Conservation (phyloP, 805 yeast species). For the Candida krabiensis region DNA sequence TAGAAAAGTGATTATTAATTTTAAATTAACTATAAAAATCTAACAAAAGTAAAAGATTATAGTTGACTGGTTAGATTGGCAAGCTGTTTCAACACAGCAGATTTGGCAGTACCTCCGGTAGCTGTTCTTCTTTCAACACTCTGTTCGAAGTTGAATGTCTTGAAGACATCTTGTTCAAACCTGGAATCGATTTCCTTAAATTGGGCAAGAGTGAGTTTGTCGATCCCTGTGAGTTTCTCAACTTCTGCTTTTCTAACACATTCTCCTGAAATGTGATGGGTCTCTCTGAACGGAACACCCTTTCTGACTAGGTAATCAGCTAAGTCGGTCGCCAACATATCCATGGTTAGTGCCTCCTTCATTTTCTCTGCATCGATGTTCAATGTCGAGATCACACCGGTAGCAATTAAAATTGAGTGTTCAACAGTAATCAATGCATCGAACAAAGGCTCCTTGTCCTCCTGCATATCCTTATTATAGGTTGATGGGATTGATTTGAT, state of each 20-base stretch:
- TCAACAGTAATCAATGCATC: slow-evolving; percentile 88
- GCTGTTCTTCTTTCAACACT: slow-evolving; percentile 97
- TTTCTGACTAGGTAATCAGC: slow-evolving; percentile 97
- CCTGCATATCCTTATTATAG: slow-evolving; percentile 98
- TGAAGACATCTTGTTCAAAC: slow-evolving; percentile 76
- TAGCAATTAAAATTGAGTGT: slow-evolving; percentile 90
- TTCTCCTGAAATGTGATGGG: slow-evolving; percentile 98
- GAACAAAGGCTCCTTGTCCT: slow-evolving; percentile 97
- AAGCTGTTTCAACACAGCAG: slow-evolving; percentile 82
- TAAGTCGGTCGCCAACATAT: slow-evolving; percentile 97
- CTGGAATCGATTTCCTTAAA: slow-evolving; percentile 77
- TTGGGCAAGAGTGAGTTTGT: slow-evolving; percentile 74
- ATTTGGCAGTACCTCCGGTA: slow-evolving; percentile 94
- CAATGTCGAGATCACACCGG: slow-evolving; percentile 93
- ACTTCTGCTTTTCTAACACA: slow-evolving; percentile 93
- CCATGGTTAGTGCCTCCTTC: slow-evolving; percentile 93
- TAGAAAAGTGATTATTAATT: too few species aligned
- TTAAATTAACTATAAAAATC: too few species aligned
- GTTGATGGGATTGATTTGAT: slow-evolving; percentile 97
- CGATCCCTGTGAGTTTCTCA: slow-evolving; percentile 75
- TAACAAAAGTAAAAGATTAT: too few species aligned
- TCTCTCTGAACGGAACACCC: slow-evolving; percentile 99
- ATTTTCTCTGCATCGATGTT: slow-evolving; percentile 69
- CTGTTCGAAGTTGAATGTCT: slow-evolving; percentile 87
- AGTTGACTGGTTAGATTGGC: slow-evolving; percentile 28